phyloP scores from a whole-genome alignment of 2,329 filamentous ascomycete species.

The Fusarium sp. region DNA sequence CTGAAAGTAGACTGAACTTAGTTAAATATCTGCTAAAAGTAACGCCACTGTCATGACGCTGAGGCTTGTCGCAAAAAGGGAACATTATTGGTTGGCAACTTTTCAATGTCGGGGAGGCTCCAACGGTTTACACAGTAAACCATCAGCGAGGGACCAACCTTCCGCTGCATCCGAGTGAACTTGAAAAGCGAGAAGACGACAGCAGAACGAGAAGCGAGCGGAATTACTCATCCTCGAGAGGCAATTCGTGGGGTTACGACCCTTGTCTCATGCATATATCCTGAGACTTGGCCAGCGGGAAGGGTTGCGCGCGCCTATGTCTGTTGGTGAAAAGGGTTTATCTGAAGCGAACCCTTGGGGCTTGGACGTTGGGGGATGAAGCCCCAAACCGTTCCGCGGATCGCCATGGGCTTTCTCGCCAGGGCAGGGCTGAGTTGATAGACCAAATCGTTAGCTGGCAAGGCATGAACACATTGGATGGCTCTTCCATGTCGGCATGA shows the following conservation, averaged over 20 bases:
- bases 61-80: slow-evolving; percentile 27
- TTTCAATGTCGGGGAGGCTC: slow-evolving; percentile 14
- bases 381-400: slow-evolving; percentile 28
- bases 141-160: slow-evolving; percentile 11
- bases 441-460: not conserved
- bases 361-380: slow-evolving; percentile 7
- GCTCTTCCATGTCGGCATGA: slow-evolving; percentile 14
- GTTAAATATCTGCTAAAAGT: slow-evolving; percentile 6
- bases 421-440: slow-evolving; percentile 32
- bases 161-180: slow-evolving; percentile 40
- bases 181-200: slow-evolving; percentile 8
- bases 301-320: slow-evolving; percentile 30
- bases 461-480: slow-evolving; percentile 19
- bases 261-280: slow-evolving; percentile 20
- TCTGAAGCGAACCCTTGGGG: slow-evolving; percentile 32
- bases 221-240: slow-evolving; percentile 5
- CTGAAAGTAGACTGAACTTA: slow-evolving; percentile 8
- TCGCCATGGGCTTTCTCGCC: slow-evolving; percentile 2
- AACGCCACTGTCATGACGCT: slow-evolving; percentile 39
- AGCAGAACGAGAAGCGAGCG: slow-evolving; percentile 8
- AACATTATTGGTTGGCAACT: slow-evolving; percentile 16
- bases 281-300: slow-evolving; percentile 22
- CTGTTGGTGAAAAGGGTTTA: slow-evolving; percentile 7
- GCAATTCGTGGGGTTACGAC: slow-evolving; percentile 29
- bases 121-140: slow-evolving; percentile 26